Conservation (phyloP, 441 rosid genomes). For the Eruca vesicaria region DNA sequence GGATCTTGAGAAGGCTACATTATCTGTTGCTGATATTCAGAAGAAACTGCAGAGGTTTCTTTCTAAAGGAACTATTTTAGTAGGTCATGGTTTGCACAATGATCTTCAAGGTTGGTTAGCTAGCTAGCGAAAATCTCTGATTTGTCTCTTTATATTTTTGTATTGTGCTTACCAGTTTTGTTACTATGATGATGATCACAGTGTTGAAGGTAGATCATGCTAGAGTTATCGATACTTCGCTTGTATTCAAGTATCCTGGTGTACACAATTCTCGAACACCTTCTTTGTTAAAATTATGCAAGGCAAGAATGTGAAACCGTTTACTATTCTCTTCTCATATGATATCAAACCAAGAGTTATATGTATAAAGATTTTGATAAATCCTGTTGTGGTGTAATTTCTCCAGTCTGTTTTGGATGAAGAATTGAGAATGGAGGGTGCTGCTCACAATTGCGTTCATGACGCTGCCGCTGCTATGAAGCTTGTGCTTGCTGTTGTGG, state of each 20-base stretch:
- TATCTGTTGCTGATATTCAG: slow-evolving; percentile 74
- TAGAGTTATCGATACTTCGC: slow-evolving; percentile 80
- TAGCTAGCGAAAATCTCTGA: background rate
- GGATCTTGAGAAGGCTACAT: slow-evolving; percentile 62
- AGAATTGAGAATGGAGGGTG: slow-evolving; percentile 62
- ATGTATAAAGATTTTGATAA: background rate
- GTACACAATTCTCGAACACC: slow-evolving; percentile 39
- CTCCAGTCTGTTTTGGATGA: slow-evolving; percentile 64
- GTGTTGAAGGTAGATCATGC: slow-evolving; percentile 85
- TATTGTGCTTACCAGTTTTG: background rate
- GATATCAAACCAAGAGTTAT: background rate
- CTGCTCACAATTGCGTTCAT: slow-evolving; percentile 80
- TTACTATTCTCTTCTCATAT: background rate
- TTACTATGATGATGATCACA: slow-evolving; percentile 50
- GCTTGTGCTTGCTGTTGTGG: slow-evolving; percentile 70
- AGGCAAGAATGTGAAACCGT: slow-evolving; percentile 50
- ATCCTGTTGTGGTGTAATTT: background rate
- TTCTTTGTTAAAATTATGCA: slow-evolving; percentile 75
- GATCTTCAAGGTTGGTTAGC: slow-evolving; percentile 68
- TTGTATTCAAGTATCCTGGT: slow-evolving; percentile 55
- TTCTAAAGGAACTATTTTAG: slow-evolving; percentile 60
- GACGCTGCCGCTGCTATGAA: slow-evolving; percentile 93
- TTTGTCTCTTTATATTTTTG: background rate
- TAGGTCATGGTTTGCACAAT: slow-evolving; percentile 80
- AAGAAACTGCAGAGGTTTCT: slow-evolving; percentile 70